Conservation (phyloP, 305 asterid species). For the Vinca major region DNA sequence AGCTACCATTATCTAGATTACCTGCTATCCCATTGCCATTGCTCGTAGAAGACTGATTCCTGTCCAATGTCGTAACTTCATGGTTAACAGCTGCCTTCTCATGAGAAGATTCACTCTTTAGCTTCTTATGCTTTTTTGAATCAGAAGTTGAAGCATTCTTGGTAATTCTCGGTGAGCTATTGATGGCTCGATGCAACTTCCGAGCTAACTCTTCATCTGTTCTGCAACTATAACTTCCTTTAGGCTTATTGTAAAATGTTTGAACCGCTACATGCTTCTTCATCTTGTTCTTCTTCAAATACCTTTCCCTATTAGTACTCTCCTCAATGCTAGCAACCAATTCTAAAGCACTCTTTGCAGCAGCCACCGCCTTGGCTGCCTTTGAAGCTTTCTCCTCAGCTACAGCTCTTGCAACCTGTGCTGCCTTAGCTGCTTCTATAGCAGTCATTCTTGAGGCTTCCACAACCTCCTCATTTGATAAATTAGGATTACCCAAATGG, state of each 20-base stretch:
- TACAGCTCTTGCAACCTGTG: conserved; percentile 66
- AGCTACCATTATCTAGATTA: conserved; percentile 26
- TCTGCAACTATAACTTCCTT: conserved; percentile 37
- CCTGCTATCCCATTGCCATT: conserved; percentile 32
- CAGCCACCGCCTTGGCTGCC: conserved; percentile 83
- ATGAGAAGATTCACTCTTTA: conserved; percentile 33
- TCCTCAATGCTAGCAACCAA: conserved; percentile 60
- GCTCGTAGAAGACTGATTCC: conserved; percentile 23
- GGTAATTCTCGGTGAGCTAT: conserved; percentile 80
- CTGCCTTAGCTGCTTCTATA: conserved; percentile 52
- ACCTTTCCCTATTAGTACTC: conserved; percentile 32
- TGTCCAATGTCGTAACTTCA: conserved; percentile 24
- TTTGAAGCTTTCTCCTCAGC: conserved; percentile 90
- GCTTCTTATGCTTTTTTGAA: conserved; percentile 51
- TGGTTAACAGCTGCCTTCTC: conserved; percentile 12
- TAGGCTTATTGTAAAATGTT: conserved; percentile 56
- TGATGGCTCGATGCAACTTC: conserved; percentile 68
- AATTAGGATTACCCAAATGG: conserved; percentile 37
- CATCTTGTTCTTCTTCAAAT: conserved; percentile 57
- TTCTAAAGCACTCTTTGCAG: conserved; percentile 82
- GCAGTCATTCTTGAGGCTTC: conserved; percentile 73
- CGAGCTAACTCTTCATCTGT: conserved; percentile 86
- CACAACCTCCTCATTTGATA: conserved; percentile 59
- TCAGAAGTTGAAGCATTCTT: conserved; percentile 48
- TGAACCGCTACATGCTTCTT: conserved; percentile 79